These are phyloP conservation scores for Neopestalotiopsis clavispora DNA, from an alignment of 2,329 filamentous ascomycete species.

Conservation along the genomic window DNA sequence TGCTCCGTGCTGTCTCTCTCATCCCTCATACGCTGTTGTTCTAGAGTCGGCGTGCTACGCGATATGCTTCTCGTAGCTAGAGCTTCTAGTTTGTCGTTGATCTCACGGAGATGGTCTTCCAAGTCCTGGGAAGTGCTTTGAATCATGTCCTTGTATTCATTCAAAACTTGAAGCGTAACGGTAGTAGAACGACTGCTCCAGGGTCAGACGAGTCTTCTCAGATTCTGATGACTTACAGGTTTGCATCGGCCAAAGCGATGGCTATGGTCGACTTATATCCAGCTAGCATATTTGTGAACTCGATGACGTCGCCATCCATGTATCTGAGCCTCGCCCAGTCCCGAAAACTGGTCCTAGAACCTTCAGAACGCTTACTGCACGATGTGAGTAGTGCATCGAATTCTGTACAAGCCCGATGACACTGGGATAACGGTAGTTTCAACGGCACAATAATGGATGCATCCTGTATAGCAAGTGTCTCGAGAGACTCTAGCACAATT, in stretches of 20 bases:
- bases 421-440: constrained; percentile 15
- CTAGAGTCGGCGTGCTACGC: neutral
- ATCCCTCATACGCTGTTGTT: constrained; percentile 17
- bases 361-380: constrained; percentile 17
- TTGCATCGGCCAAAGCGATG: constrained; percentile 19
- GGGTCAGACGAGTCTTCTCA: too few relatives aligned
- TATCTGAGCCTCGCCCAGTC: constrained; percentile 20
- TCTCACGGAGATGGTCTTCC: constrained; percentile 12
- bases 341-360: constrained; percentile 16
- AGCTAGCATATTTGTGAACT: constrained; percentile 17
- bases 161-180: constrained; percentile 16
- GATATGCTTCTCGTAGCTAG: constrained; percentile 6
- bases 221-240: constrained; percentile 14
- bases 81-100: constrained; percentile 17
- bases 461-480: constrained; percentile 14
- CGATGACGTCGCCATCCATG: constrained; percentile 16
- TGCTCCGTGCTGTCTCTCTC: constrained; percentile 21
- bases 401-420: constrained; percentile 18
- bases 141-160: constrained; percentile 22
- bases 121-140: constrained; percentile 14
- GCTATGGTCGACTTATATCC: constrained; percentile 20
- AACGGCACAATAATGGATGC: constrained; percentile 10
- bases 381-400: constrained; percentile 13
- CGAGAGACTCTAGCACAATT: constrained; percentile 14
- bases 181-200: constrained; percentile 6